These are phyloP conservation scores for Tulasnella sp. DNA, from an alignment of 768 basidiomycete species.

Conservation along the genomic window DNA sequence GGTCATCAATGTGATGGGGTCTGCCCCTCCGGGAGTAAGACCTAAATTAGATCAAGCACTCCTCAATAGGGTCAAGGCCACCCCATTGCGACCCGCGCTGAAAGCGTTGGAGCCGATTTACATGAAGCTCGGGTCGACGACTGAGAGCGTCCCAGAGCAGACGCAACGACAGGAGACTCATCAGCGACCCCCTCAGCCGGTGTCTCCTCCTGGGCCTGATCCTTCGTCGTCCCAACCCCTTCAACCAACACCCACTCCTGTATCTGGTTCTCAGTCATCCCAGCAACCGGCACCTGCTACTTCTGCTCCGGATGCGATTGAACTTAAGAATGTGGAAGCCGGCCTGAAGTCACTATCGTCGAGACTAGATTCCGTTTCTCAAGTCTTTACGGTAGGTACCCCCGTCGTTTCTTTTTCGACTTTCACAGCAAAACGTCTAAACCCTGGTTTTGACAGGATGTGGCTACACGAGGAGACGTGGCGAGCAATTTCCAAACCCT, in stretches of 20 bases:
- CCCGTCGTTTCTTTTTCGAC: background rate
- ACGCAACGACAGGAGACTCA: background rate
- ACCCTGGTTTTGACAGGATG: background rate
- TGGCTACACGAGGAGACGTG: background rate
- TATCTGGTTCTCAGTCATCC: background rate
- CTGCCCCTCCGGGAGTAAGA: background rate
- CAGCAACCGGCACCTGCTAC: background rate
- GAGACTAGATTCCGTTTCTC: background rate
- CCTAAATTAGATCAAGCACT: background rate
- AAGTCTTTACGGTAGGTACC: background rate
- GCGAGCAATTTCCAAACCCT: background rate
- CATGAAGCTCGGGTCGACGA: background rate
- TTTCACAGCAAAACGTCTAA: background rate
- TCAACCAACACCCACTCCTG: background rate
- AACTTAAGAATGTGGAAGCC: background rate
- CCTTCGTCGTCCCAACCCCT: background rate
- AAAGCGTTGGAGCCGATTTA: background rate
- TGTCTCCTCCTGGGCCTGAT: background rate
- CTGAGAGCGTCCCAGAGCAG: background rate
- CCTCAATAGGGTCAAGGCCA: background rate
- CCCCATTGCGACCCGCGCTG: background rate
- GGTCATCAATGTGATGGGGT: background rate
- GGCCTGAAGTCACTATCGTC: background rate
- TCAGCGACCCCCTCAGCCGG: background rate
- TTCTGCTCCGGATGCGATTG: background rate